Percentiles rank a stretch among this genome's conserved stretches.
phyloP scores from a whole-genome alignment of 2,329 filamentous ascomycete species.

The Cladophialophora chaetospira region DNA sequence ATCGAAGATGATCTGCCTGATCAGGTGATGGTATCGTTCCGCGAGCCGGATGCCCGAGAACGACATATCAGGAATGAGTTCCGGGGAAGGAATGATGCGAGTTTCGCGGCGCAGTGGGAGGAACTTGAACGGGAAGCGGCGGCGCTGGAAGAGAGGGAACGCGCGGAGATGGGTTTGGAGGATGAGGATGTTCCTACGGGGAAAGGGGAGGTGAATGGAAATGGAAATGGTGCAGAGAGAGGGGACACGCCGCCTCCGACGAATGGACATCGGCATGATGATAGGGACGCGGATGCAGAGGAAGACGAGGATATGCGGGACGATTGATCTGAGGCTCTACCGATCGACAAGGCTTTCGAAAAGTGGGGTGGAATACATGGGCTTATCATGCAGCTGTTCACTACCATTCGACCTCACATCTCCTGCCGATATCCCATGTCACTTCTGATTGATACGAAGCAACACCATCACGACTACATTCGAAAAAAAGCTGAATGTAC shows the following conservation, averaged over 20 bases:
- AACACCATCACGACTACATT: no score
- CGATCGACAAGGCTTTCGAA: not conserved
- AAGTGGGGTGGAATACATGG: no score
- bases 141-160: conserved; percentile 30
- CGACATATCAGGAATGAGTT: conserved; percentile 41
- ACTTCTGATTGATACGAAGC: no score
- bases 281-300: conserved; percentile 18
- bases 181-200: conserved; percentile 32
- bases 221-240: conserved; percentile 12
- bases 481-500: no score
- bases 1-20: conserved; percentile 46
- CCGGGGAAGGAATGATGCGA: conserved; percentile 49
- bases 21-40: conserved; percentile 54
- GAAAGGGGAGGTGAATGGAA: conserved; percentile 17
- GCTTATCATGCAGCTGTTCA: no score
- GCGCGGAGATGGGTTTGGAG: conserved; percentile 28
- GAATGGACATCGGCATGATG: not conserved
- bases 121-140: conserved; percentile 23
- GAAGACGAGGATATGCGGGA: conserved; percentile 30
- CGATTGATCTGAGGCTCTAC: conserved; percentile 17
- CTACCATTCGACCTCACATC: no score
- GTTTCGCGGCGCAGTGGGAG: conserved; percentile 39
- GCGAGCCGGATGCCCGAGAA: conserved; percentile 46
- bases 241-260: conserved; percentile 14
- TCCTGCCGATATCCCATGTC: no score